Conservation (phyloP, 352 stramenopile species). For the Globisporangium carolinianum region DNA sequence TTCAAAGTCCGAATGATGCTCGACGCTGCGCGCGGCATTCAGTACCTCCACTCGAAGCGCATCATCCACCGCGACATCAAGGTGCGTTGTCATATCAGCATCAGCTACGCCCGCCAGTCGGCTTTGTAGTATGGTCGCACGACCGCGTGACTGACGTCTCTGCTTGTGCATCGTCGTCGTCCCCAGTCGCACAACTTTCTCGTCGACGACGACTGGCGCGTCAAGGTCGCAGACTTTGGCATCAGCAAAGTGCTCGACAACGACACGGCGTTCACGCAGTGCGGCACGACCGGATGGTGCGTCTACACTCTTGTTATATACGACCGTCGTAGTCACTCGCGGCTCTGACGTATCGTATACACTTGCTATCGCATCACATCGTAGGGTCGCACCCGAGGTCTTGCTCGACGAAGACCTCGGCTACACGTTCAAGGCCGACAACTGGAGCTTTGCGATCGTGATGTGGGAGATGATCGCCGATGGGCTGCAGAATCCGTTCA, state of each 20-base stretch:
- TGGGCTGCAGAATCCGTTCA: constrained; percentile 74
- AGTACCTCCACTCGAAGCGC: constrained; percentile 82
- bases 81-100: constrained; percentile 19
- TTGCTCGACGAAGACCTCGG: constrained; percentile 82
- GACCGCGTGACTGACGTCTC: neutral
- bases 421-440: constrained; percentile 87
- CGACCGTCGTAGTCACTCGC: too few relatives aligned
- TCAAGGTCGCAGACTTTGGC: constrained; percentile 86
- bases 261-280: constrained; percentile 82
- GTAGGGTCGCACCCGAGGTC: constrained; percentile 83
- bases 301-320: neutral
- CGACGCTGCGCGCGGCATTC: constrained; percentile 80
- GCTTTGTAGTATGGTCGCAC: too few relatives aligned
- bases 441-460: constrained; percentile 87
- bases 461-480: constrained; percentile 90
- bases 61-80: constrained; percentile 90
- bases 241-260: constrained; percentile 87
- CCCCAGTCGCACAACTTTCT: constrained; percentile 85
- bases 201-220: constrained; percentile 85
- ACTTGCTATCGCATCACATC: neutral
- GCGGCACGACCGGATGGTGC: constrained; percentile 81
- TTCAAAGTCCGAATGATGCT: constrained; percentile 90
- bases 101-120: too few relatives aligned
- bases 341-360: too few relatives aligned
- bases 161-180: neutral